A percentile compares a stretch with the other conserved stretches of the same genome.
These are phyloP conservation scores for Bipolaris victoriae DNA, from an alignment of 2,329 filamentous ascomycete species.

Conservation along the genomic window DNA sequence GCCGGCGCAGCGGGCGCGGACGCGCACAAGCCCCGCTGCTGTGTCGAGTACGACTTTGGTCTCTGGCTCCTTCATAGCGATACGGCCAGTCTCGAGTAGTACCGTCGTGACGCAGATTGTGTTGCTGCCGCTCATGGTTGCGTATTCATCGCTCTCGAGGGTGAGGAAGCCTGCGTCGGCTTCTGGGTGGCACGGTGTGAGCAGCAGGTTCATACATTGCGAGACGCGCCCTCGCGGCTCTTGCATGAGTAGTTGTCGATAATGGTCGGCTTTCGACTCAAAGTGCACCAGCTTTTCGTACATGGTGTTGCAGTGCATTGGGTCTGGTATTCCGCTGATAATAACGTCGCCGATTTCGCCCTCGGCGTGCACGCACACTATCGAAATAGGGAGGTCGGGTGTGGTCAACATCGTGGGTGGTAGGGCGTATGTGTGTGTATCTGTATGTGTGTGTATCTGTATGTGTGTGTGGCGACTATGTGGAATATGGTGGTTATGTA, in stretches of 20 bases:
- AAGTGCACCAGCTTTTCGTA: conserved; percentile 57
- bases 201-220: conserved; percentile 53
- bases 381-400: conserved; percentile 1
- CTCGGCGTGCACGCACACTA: conserved; percentile 44
- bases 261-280: conserved; percentile 48
- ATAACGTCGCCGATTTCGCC: conserved; percentile 59
- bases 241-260: conserved; percentile 54
- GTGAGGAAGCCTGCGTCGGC: conserved; percentile 56
- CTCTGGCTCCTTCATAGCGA: conserved; percentile 54
- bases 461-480: no score
- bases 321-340: conserved; percentile 55
- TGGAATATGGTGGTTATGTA: no score
- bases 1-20: conserved; percentile 51
- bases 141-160: conserved; percentile 57
- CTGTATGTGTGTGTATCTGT: neutral
- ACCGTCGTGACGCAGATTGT: conserved; percentile 55
- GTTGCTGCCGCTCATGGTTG: conserved; percentile 56
- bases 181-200: conserved; percentile 53
- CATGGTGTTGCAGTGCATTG: conserved; percentile 53
- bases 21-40: conserved; percentile 52
- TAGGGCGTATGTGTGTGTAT: neutral
- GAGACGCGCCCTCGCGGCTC: conserved; percentile 55
- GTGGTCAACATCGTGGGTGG: neutral
- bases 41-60: conserved; percentile 54
- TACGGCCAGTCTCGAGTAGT: conserved; percentile 56